Conservation (phyloP, 78 protist genomes). For the Planoprotostelium fungivorum region DNA sequence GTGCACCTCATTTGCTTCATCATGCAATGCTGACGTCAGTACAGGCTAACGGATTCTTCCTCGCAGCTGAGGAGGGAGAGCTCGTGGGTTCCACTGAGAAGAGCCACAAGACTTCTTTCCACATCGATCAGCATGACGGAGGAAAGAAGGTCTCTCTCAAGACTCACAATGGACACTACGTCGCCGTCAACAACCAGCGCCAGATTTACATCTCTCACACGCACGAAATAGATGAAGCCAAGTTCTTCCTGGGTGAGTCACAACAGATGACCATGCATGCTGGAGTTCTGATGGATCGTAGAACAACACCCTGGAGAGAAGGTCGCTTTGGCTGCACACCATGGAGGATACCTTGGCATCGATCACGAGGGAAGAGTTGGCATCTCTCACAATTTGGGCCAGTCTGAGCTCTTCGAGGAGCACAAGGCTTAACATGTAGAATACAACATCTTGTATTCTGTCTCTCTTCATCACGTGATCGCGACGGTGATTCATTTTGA, state of each 20-base stretch:
- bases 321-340: neutral
- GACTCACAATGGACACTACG: neutral
- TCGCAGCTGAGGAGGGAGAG: neutral
- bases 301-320: neutral
- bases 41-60: neutral
- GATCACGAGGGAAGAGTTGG: neutral
- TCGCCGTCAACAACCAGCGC: neutral
- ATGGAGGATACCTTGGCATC: neutral
- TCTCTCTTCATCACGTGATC: too few species aligned
- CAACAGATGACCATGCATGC: neutral
- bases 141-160: constrained; percentile 1
- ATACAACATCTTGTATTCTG: too few species aligned
- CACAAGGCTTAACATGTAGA: neutral
- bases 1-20: neutral
- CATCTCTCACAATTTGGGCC: neutral
- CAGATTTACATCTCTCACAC: neutral
- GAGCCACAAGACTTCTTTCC: neutral
- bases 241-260: neutral
- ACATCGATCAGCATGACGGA: neutral
- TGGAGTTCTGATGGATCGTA: neutral
- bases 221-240: neutral
- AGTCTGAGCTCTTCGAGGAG: constrained; percentile 1
- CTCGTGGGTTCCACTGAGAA: neutral
- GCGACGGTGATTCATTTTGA: too few species aligned
- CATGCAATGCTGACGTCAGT: neutral